Evolutionary conservation across 225 moss, liverwort and hornwort genomes (phyloP), one percentile per base, ranked within the genome.

Genomic region (Physcomitrium patens): DNA sequence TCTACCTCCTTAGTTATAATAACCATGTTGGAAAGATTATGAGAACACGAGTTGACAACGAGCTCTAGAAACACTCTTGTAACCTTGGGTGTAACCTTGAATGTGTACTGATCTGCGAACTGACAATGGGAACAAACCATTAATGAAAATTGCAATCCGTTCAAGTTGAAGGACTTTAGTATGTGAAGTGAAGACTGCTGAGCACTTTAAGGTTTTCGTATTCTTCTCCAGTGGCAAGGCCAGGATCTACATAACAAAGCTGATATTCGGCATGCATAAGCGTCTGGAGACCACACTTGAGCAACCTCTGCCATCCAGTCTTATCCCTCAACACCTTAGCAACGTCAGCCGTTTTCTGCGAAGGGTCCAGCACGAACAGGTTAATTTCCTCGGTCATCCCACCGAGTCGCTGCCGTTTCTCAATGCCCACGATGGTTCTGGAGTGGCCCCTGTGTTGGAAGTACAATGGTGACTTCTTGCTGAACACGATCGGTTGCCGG

Each of bases 401-500:
- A 4, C 80, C 80, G 0, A 79, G 78, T 6, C 89, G 79, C n/a
- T 88, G 79, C 55, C 89, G 81, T 20, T 84, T 80, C 74, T 93
- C 87, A 23, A 93, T 82, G 16, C 93, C 91, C 70, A 93, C 93
- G 18, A 93, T 93, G 27, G 93, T 93, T 48, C 89, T 63, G 31
- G 93, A 93, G 73, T 93, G 93, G 7, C 93, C 93, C 54, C 86
- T 78, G 60, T 91, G 91, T 65, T 93, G 93, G 69, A 93, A 93
- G 76, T 93, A 93, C 1, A 93, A 19, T 11, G 93, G 93, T 42
- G 93, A 91, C 17, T 81, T 80, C 67, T 74, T 89, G 80, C 86
- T 91, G 22, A 87, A 63, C 65, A 86, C 72, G 15, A 93, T 67
- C 0, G 84, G 84, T 23, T 89, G 83, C 44, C 89, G 84, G 47